Conservation (phyloP, 371 early-diverging fungal species). For the Antonospora locustae region DNA sequence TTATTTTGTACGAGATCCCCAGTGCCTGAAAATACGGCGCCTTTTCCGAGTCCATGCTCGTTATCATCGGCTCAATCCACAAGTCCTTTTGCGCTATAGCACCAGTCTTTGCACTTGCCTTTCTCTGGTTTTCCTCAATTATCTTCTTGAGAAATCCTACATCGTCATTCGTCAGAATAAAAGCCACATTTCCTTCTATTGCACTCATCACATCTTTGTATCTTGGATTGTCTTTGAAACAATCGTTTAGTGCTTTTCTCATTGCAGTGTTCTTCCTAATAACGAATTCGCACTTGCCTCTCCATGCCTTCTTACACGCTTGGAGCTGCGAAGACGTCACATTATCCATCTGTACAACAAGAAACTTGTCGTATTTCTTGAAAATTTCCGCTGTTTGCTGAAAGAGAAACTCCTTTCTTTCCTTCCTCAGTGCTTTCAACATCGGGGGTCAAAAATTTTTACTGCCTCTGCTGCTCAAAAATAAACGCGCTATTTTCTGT, state of each 20-base stretch:
- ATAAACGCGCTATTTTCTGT: too few relatives aligned
- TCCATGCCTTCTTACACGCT: constrained; percentile 75
- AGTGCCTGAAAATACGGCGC: constrained; percentile 99
- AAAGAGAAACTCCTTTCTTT: constrained; percentile 40
- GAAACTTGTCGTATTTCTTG: constrained; percentile 56
- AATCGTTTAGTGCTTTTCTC: constrained; percentile 73
- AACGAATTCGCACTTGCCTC: constrained; percentile 75
- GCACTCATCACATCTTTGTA: constrained; percentile 74
- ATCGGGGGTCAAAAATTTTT: too few relatives aligned
- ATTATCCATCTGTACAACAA: constrained; percentile 96
- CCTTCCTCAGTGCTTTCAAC: too few relatives aligned
- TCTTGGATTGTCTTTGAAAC: constrained; percentile 56
- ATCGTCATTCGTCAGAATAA: constrained; percentile 92
- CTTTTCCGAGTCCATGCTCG: constrained; percentile 98
- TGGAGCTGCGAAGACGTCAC: constrained; percentile 99
- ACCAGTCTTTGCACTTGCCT: constrained; percentile 92
- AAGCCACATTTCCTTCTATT: constrained; percentile 83
- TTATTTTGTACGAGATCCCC: constrained; percentile 99
- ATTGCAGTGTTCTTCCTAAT: constrained; percentile 99
- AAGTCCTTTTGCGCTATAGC: constrained; percentile 88
- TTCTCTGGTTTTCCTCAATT: constrained; percentile 76
- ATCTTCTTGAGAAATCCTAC: constrained; percentile 77
- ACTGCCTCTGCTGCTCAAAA: too few relatives aligned
- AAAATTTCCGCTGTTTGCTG: constrained; percentile 47
- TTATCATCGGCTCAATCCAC: constrained; percentile 84